phyloP scores from a whole-genome alignment of 2,329 filamentous ascomycete species.

The Lojkania enalia region DNA sequence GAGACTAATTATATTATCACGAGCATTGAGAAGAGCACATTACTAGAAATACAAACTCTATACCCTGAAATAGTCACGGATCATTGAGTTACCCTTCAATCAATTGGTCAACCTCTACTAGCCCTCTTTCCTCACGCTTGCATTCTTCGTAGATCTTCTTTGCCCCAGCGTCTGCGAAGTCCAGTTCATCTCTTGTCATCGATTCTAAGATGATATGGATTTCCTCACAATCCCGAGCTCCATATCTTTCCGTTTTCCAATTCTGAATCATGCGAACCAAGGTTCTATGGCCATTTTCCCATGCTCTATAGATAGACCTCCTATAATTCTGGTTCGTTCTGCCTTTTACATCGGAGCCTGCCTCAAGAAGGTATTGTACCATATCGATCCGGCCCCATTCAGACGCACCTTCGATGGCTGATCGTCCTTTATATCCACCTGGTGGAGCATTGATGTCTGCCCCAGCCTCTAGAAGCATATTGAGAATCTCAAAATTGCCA shows the following conservation, averaged over 20 bases:
- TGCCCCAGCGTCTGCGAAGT: not conserved
- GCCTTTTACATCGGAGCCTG: slow-evolving; percentile 1
- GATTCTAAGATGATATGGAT: not conserved
- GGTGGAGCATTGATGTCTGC: slow-evolving; percentile 24
- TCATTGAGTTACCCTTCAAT: too few species aligned
- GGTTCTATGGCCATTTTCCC: not conserved
- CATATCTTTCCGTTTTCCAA: not conserved
- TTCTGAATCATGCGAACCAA: not conserved
- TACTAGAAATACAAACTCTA: too few species aligned
- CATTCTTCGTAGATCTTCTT: not conserved
- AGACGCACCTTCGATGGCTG: slow-evolving; percentile 33
- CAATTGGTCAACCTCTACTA: too few species aligned
- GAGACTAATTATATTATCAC: too few species aligned
- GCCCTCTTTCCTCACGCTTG: too few species aligned
- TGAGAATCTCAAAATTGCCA: slow-evolving; percentile 27
- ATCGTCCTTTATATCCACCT: slow-evolving; percentile 17
- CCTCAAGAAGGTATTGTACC: slow-evolving; percentile 16
- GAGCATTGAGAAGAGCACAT: too few species aligned
- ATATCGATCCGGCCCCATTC: slow-evolving; percentile 35
- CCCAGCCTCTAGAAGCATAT: slow-evolving; percentile 18
- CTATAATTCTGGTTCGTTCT: not conserved
- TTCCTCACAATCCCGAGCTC: not conserved
- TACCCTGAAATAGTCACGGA: too few species aligned
- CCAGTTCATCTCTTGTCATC: not conserved
- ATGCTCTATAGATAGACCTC: not conserved